These are phyloP conservation scores for Auriculariales sp. DNA, from an alignment of 768 basidiomycete species.

Conservation along the genomic window DNA sequence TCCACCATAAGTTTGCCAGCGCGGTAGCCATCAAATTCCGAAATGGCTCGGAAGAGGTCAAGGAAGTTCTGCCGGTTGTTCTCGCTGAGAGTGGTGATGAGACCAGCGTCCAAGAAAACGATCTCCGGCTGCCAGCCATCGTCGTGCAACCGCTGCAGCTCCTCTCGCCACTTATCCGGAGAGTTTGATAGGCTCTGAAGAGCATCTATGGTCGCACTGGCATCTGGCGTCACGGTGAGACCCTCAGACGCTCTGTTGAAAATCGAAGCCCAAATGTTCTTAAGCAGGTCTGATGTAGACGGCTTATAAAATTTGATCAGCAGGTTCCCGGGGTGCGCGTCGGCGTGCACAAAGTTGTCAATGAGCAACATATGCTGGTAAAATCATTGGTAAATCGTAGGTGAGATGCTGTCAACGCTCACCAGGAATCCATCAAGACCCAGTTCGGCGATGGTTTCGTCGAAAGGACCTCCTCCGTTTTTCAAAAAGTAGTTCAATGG, in stretches of 20 bases:
- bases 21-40: slow-evolving; percentile 93
- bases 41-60: slow-evolving; percentile 90
- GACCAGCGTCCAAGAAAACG: slow-evolving; percentile 91
- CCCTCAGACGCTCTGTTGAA: slow-evolving; percentile 25
- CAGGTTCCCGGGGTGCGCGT: slow-evolving; percentile 88
- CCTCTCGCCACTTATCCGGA: slow-evolving; percentile 53
- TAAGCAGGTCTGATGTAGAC: slow-evolving; percentile 46
- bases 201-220: slow-evolving; percentile 40
- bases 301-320: slow-evolving; percentile 93
- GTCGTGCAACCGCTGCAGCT: slow-evolving; percentile 43
- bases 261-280: slow-evolving; percentile 40
- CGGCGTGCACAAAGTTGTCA: slow-evolving; percentile 94
- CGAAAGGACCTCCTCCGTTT: slow-evolving; percentile 87
- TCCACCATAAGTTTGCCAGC: slow-evolving; percentile 93
- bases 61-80: slow-evolving; percentile 86
- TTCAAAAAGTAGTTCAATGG: slow-evolving; percentile 76
- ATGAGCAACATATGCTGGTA: slow-evolving; percentile 91
- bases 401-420: slow-evolving; percentile 15
- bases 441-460: slow-evolving; percentile 76
- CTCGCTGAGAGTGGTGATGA: slow-evolving; percentile 75
- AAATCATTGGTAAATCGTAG: slow-evolving; percentile 4
- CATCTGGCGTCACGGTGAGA: slow-evolving; percentile 14
- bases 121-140: slow-evolving; percentile 86
- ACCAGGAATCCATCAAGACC: slow-evolving; percentile 94
- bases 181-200: slow-evolving; percentile 46